These are phyloP conservation scores for Claviceps fusiformis DNA, from an alignment of 2,329 filamentous ascomycete genomes.

Conservation along the genomic window DNA sequence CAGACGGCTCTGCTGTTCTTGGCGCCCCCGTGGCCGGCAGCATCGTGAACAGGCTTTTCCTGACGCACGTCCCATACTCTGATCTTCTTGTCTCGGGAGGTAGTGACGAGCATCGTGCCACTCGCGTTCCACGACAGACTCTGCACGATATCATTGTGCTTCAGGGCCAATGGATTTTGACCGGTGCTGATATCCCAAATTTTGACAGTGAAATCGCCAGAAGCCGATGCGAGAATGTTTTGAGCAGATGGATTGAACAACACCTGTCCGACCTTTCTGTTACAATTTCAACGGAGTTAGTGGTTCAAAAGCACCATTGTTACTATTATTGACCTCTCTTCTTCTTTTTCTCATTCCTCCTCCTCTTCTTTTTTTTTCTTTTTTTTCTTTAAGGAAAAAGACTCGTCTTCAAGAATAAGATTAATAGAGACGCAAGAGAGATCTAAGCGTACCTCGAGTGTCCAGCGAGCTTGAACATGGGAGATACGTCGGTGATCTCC, in stretches of 20 bases:
- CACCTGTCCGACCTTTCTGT: slow-evolving; percentile 91
- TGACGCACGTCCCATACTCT: slow-evolving; percentile 95
- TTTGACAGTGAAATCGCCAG: slow-evolving; percentile 89
- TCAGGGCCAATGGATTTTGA: slow-evolving; percentile 59
- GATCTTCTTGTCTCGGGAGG: slow-evolving; percentile 95
- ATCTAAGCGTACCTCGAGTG: slow-evolving; percentile 56
- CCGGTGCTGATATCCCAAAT: slow-evolving; percentile 85
- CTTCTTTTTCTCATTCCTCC: neutral
- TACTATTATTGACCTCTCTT: neutral
- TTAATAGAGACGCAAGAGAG: neutral
- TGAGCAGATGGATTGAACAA: slow-evolving; percentile 95
- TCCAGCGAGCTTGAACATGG: slow-evolving; percentile 68
- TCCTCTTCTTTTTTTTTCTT: neutral
- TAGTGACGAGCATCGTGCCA: slow-evolving; percentile 76
- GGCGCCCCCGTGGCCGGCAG: slow-evolving; percentile 73
- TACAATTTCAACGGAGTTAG: neutral
- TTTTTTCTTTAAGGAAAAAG: neutral
- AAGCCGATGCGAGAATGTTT: slow-evolving; percentile 87
- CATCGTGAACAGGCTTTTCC: slow-evolving; percentile 75
- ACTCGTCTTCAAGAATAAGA: neutral
- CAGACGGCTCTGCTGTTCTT: slow-evolving; percentile 97
- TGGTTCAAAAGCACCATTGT: neutral
- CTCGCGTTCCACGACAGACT: slow-evolving; percentile 91
- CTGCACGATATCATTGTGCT: slow-evolving; percentile 85
- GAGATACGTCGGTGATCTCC: slow-evolving; percentile 67